phyloP scores from a whole-genome alignment of 129 eudicot genomes.

The Lactuca sativa region DNA sequence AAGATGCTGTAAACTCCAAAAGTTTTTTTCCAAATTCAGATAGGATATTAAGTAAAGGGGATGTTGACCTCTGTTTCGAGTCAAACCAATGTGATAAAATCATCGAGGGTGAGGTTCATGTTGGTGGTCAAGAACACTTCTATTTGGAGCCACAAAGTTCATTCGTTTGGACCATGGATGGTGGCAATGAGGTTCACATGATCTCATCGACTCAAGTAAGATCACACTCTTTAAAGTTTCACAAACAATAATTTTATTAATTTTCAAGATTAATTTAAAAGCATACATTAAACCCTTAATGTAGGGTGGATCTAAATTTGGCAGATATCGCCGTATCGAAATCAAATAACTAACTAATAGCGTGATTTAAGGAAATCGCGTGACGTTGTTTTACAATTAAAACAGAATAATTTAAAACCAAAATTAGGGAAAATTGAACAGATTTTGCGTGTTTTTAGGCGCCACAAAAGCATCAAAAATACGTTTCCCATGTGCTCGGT shows the following conservation, averaged over 20 bases:
- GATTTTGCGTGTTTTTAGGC: constrained; percentile 50
- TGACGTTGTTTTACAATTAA: too few species aligned
- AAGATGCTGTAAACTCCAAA: constrained; percentile 63
- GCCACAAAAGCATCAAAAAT: constrained; percentile 94
- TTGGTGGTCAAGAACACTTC: constrained; percentile 98
- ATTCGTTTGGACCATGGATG: constrained; percentile 82
- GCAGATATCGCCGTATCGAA: too few species aligned
- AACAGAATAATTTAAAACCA: too few species aligned
- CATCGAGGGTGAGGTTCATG: constrained; percentile 82
- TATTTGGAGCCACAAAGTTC: constrained; percentile 88
- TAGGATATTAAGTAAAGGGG: constrained; percentile 65
- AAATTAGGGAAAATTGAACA: too few species aligned
- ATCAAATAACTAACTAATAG: too few species aligned
- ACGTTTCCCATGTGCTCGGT: constrained; percentile 87
- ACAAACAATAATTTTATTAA: neutral
- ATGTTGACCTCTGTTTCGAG: constrained; percentile 66
- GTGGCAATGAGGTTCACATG: constrained; percentile 97
- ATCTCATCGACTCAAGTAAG: constrained; percentile 96
- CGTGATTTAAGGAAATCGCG: too few species aligned
- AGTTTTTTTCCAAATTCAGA: constrained; percentile 74
- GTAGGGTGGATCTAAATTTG: too few species aligned
- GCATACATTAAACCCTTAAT: too few species aligned
- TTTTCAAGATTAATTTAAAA: too few species aligned
- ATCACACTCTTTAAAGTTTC: neutral
- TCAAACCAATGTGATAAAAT: constrained; percentile 77